Percentiles rank a stretch among this genome's conserved stretches.
These are phyloP conservation scores for Zygosaccharomyces pseudobailii DNA, from an alignment of 1,139 yeast species.

Conservation along the genomic window DNA sequence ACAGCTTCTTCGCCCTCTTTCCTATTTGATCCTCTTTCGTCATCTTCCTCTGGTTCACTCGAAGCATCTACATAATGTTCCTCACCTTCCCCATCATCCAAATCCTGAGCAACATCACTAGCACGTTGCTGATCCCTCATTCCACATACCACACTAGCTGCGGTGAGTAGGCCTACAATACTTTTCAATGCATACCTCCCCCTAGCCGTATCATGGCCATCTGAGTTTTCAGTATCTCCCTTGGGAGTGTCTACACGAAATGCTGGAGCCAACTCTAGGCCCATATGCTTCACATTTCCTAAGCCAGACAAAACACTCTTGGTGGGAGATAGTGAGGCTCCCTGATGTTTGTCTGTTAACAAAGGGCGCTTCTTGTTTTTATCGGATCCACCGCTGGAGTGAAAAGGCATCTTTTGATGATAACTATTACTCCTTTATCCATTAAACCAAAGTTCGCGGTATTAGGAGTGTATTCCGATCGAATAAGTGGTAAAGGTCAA, in stretches of 20 bases:
- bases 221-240: slow-evolving; percentile 8
- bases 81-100: slow-evolving; percentile 10
- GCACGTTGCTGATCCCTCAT: slow-evolving; percentile 33
- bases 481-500: background rate
- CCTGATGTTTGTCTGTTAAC: background rate
- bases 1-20: slow-evolving; percentile 6
- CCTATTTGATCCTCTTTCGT: slow-evolving; percentile 2
- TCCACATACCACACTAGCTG: slow-evolving; percentile 52
- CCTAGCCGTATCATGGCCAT: slow-evolving; percentile 33
- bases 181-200: slow-evolving; percentile 43
- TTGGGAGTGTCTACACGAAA: slow-evolving; percentile 1
- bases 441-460: background rate
- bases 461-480: background rate
- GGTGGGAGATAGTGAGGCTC: background rate
- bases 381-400: background rate
- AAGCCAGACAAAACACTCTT: slow-evolving; percentile 3
- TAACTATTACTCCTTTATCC: background rate
- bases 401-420: background rate
- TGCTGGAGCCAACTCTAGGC: background rate
- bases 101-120: slow-evolving; percentile 22
- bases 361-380: background rate
- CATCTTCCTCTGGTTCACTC: slow-evolving; percentile 13
- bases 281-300: background rate
- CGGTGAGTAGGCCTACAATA: slow-evolving; percentile 47
- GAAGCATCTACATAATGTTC: slow-evolving; percentile 21